Evolutionary conservation across 2,329 filamentous ascomycete genomes (phyloP).

Genomic region (Ophiocordyceps sinensis): DNA sequence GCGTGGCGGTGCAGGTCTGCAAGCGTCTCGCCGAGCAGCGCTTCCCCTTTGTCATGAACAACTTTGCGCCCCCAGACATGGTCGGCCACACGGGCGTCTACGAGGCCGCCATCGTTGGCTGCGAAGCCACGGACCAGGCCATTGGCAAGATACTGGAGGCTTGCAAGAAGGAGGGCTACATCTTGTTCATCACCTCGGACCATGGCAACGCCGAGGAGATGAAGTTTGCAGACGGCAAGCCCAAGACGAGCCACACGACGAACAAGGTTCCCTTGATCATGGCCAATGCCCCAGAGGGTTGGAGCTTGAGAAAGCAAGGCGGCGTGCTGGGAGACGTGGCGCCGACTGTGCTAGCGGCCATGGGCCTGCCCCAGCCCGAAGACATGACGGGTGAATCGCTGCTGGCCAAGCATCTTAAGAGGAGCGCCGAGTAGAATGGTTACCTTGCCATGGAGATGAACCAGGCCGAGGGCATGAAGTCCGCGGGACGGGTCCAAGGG

Average conservation of each 20-base stretch:
- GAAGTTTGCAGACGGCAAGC: conserved; percentile 89
- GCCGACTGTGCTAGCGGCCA: conserved; percentile 78
- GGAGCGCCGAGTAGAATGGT: conserved; percentile 10
- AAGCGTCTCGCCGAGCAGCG: conserved; percentile 75
- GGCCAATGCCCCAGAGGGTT: conserved; percentile 87
- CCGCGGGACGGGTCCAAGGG: neutral
- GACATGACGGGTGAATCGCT: conserved; percentile 86
- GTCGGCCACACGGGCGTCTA: conserved; percentile 97
- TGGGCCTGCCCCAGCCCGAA: conserved; percentile 80
- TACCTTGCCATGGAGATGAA: no score
- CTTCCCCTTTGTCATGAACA: conserved; percentile 99
- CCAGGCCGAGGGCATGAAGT: no score
- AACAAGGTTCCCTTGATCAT: conserved; percentile 98
- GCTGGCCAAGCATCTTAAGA: conserved; percentile 53
- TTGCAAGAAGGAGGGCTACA: conserved; percentile 85
- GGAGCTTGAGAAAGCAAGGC: conserved; percentile 67
- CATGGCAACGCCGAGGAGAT: conserved; percentile 99
- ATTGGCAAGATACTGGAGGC: conserved; percentile 87
- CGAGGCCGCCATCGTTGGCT: conserved; percentile 77
- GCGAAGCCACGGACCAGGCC: conserved; percentile 77
- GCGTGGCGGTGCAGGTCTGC: conserved; percentile 75
- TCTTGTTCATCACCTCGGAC: conserved; percentile 90
- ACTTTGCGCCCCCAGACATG: conserved; percentile 99
- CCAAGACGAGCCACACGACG: conserved; percentile 94
- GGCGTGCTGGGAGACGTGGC: conserved; percentile 96